Conservation (phyloP, 1,139 yeast genomes). For the Dujonia santamariae region DNA sequence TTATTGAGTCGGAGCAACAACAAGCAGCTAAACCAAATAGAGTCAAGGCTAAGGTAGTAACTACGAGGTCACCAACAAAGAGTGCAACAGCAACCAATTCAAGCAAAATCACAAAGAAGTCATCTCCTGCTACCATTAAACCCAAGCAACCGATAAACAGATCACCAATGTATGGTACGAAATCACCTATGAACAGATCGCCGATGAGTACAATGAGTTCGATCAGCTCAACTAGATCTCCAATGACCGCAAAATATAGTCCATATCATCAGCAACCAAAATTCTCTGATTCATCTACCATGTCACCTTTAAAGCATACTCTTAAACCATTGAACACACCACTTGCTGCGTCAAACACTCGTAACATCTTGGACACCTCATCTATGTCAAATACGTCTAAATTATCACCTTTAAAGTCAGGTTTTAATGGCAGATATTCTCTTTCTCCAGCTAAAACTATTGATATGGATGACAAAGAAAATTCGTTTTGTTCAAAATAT, state of each 20-base stretch:
- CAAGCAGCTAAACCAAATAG: constrained; percentile 4
- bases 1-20: constrained; percentile 40
- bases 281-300: no score
- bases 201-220: no score
- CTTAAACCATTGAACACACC: constrained; percentile 3
- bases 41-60: not conserved
- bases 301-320: no score
- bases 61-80: not conserved
- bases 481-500: constrained; percentile 9
- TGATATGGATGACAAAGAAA: constrained; percentile 14
- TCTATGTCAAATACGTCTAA: constrained; percentile 11
- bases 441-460: constrained; percentile 4
- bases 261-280: no score
- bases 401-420: constrained; percentile 18
- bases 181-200: no score
- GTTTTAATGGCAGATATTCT: constrained; percentile 5
- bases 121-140: not conserved
- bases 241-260: no score
- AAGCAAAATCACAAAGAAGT: not conserved
- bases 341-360: constrained; percentile 2
- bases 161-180: no score
- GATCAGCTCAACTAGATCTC: no score
- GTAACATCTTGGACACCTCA: constrained; percentile 7
- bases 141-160: not conserved
- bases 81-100: no score